A percentile compares a stretch with the other conserved stretches of the same genome.
Evolutionary conservation across 1,284 basidiomycete genomes (phyloP).

Genomic region (Trametes pubescens): DNA sequence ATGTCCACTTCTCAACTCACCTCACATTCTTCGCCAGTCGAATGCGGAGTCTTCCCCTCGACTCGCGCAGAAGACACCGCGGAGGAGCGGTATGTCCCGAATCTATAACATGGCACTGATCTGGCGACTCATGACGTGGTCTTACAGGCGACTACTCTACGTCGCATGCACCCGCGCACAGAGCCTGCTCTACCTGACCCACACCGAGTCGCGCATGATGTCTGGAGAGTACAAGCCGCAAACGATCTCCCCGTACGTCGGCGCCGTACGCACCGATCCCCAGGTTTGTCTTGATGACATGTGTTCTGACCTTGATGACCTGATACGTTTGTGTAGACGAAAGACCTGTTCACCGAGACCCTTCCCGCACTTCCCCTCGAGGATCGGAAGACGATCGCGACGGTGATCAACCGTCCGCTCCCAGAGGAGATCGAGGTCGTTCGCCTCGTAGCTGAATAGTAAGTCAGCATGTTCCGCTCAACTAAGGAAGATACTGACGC

Average conservation of each 20-base stretch:
- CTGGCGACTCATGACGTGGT: neutral
- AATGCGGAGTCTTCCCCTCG: slow-evolving; percentile 83
- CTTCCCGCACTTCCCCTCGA: slow-evolving; percentile 22
- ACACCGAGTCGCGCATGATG: slow-evolving; percentile 57
- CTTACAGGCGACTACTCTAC: slow-evolving; percentile 78
- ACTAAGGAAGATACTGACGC: neutral
- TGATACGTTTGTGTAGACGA: slow-evolving; percentile 14
- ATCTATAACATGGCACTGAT: neutral
- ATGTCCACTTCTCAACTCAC: neutral
- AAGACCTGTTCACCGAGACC: slow-evolving; percentile 26
- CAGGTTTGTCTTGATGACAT: slow-evolving; percentile 41
- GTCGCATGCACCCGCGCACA: slow-evolving; percentile 93
- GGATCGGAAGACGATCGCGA: slow-evolving; percentile 31
- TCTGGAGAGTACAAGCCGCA: slow-evolving; percentile 56
- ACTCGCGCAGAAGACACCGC: slow-evolving; percentile 79
- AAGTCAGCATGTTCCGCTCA: slow-evolving; percentile 26
- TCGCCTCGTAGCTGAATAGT: slow-evolving; percentile 57
- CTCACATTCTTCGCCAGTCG: slow-evolving; percentile 55
- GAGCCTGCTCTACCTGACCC: slow-evolving; percentile 72
- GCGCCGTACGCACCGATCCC: slow-evolving; percentile 45
- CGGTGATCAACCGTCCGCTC: slow-evolving; percentile 48
- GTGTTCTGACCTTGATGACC: neutral
- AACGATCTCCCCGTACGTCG: slow-evolving; percentile 58
- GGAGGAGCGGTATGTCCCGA: slow-evolving; percentile 76
- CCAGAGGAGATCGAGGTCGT: slow-evolving; percentile 53